Conservation (phyloP, 1,284 basidiomycete species). For the Cerrena zonata region DNA sequence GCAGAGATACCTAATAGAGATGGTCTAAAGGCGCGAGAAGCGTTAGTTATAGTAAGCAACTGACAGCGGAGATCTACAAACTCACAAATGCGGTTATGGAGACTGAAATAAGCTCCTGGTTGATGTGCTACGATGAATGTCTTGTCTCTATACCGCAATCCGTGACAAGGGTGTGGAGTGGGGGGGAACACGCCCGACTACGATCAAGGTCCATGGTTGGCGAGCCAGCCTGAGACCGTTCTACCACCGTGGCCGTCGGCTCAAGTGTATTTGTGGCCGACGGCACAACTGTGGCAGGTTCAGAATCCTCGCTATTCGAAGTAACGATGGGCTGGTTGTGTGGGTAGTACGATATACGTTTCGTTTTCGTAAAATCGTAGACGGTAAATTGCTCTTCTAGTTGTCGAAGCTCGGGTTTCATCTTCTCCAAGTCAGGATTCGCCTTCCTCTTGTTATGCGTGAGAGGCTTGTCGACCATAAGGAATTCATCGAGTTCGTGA, state of each 20-base stretch:
- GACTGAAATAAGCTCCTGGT: not conserved
- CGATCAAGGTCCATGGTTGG: constrained; percentile 24
- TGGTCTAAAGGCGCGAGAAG: too few relatives aligned
- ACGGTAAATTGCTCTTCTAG: constrained; percentile 90
- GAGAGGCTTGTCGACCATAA: constrained; percentile 94
- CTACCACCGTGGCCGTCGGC: constrained; percentile 39
- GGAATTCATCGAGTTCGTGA: constrained; percentile 92
- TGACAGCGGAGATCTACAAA: too few relatives aligned
- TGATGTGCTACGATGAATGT: not conserved
- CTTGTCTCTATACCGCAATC: not conserved
- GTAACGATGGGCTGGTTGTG: constrained; percentile 64
- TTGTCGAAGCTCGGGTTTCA: constrained; percentile 85
- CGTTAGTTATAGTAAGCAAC: too few relatives aligned
- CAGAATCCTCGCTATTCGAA: constrained; percentile 37
- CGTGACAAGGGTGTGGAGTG: not conserved
- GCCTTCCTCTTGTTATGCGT: constrained; percentile 87
- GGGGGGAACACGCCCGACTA: not conserved
- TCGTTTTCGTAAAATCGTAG: constrained; percentile 65
- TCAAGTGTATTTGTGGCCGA: constrained; percentile 39
- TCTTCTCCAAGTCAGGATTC: constrained; percentile 75
- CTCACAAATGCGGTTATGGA: too few relatives aligned
- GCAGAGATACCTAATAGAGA: too few relatives aligned
- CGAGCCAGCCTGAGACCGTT: constrained; percentile 58
- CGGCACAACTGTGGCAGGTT: constrained; percentile 27
- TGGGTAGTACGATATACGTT: constrained; percentile 72